These are phyloP conservation scores for Nematocida displodere DNA, from an alignment of 371 early-diverging fungal genomes.

Conservation along the genomic window DNA sequence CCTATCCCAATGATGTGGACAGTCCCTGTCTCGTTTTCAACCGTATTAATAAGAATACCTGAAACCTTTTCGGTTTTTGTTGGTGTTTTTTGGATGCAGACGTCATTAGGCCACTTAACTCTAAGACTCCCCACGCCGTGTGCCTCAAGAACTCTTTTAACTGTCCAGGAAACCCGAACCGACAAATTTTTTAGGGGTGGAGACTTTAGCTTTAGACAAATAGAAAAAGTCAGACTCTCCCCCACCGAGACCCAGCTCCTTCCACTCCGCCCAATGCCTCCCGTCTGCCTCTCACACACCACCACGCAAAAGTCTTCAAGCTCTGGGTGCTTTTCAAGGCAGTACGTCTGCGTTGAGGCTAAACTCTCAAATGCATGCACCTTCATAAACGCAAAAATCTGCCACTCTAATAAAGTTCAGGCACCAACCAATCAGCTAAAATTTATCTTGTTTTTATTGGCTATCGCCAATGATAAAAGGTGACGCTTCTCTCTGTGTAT, in stretches of 20 bases:
- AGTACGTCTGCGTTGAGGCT: slow-evolving; percentile 29
- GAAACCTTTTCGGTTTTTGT: background rate
- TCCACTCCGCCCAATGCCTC: slow-evolving; percentile 23
- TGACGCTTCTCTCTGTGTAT: background rate
- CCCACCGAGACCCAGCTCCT: slow-evolving; percentile 31
- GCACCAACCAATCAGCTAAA: too few relatives aligned
- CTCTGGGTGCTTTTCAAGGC: background rate
- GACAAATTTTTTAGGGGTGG: background rate
- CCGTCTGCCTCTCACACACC: slow-evolving; percentile 6
- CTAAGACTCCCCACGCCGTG: background rate
- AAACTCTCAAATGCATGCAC: background rate
- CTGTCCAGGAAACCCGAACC: background rate
- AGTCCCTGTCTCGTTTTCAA: background rate
- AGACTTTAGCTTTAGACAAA: background rate
- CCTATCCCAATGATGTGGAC: slow-evolving; percentile 32
- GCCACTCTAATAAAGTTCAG: background rate
- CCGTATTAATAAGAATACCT: slow-evolving; percentile 18
- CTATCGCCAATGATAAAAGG: too few relatives aligned
- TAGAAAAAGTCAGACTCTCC: slow-evolving; percentile 21
- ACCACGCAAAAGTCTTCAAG: background rate
- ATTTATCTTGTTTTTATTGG: too few relatives aligned
- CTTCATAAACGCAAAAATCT: slow-evolving; percentile 11
- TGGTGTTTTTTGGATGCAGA: background rate
- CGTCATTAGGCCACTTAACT: slow-evolving; percentile 48
- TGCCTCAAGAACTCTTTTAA: slow-evolving; percentile 7